phyloP scores from a whole-genome alignment of 768 basidiomycete genomes.

The Boletus pseudo-olivaceus region DNA sequence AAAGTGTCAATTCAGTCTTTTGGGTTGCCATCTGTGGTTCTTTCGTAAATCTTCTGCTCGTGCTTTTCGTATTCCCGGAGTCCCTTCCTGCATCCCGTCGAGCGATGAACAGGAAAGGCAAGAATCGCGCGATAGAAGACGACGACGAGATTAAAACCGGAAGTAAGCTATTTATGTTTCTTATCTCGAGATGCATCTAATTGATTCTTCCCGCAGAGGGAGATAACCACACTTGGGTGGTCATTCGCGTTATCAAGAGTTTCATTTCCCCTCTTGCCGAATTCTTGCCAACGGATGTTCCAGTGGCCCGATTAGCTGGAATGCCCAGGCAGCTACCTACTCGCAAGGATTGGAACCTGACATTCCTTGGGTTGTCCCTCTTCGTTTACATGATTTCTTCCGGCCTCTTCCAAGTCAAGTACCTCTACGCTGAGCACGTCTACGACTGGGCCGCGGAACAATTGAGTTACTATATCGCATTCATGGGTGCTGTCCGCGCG shows the following conservation, averaged over 20 bases:
- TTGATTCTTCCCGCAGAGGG: not conserved
- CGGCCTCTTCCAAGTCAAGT: constrained; percentile 74
- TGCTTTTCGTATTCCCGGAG: constrained; percentile 58
- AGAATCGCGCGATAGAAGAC: constrained; percentile 23
- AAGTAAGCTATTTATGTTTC: constrained; percentile 9
- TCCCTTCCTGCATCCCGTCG: constrained; percentile 39
- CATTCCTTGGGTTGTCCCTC: constrained; percentile 58
- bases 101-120: constrained; percentile 28
- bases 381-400: constrained; percentile 64
- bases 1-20: constrained; percentile 49
- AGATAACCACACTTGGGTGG: constrained; percentile 7
- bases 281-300: constrained; percentile 57
- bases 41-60: constrained; percentile 53
- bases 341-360: constrained; percentile 69
- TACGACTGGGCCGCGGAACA: constrained; percentile 67
- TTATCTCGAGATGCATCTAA: not conserved
- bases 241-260: constrained; percentile 33
- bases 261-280: constrained; percentile 65
- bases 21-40: constrained; percentile 46
- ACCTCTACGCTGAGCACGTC: constrained; percentile 71
- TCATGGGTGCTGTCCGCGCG: constrained; percentile 62
- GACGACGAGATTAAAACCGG: not conserved
- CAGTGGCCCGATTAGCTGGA: constrained; percentile 38
- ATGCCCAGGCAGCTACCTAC: constrained; percentile 63
- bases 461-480: constrained; percentile 74